Conservation (phyloP, 2,329 filamentous ascomycete species). For the Trichocomaceae sp. region DNA sequence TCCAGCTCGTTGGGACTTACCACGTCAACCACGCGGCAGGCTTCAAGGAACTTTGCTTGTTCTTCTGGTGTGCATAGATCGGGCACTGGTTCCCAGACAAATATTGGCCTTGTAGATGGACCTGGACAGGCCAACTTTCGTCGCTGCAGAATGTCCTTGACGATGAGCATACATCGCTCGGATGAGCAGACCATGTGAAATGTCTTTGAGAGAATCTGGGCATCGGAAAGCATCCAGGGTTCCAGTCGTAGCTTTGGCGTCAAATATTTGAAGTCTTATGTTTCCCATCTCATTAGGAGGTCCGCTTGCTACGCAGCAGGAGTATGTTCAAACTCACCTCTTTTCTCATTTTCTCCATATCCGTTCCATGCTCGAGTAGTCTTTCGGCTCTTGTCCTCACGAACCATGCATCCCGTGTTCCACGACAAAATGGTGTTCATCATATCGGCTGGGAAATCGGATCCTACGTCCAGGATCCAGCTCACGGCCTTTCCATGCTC, state of each 20-base stretch:
- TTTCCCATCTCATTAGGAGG: conserved; percentile 1
- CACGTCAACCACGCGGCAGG: conserved; percentile 51
- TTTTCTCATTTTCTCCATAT: conserved; percentile 64
- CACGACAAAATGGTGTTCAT: conserved; percentile 61
- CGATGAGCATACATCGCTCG: conserved; percentile 66
- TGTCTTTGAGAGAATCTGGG: conserved; percentile 63
- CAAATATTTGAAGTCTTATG: conserved; percentile 73
- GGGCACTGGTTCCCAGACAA: conserved; percentile 94
- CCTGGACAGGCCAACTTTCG: conserved; percentile 34
- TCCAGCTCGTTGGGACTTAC: conserved; percentile 81
- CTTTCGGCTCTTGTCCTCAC: conserved; percentile 58
- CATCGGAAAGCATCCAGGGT: conserved; percentile 59
- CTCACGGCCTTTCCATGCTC: conserved; percentile 62
- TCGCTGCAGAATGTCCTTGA: conserved; percentile 59
- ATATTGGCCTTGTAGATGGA: conserved; percentile 54
- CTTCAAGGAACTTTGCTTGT: conserved; percentile 47
- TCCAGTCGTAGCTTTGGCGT: conserved; percentile 81
- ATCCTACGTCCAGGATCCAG: conserved; percentile 87
- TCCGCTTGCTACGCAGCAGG: not conserved
- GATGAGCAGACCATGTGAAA: conserved; percentile 88
- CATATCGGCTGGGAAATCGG: conserved; percentile 70
- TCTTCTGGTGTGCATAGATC: conserved; percentile 71
- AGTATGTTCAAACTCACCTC: conserved; percentile 34
- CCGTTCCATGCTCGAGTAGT: conserved; percentile 93
- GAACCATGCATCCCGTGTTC: conserved; percentile 66